phyloP scores from a whole-genome alignment of 805 yeast species.

The Teunomyces stri region DNA sequence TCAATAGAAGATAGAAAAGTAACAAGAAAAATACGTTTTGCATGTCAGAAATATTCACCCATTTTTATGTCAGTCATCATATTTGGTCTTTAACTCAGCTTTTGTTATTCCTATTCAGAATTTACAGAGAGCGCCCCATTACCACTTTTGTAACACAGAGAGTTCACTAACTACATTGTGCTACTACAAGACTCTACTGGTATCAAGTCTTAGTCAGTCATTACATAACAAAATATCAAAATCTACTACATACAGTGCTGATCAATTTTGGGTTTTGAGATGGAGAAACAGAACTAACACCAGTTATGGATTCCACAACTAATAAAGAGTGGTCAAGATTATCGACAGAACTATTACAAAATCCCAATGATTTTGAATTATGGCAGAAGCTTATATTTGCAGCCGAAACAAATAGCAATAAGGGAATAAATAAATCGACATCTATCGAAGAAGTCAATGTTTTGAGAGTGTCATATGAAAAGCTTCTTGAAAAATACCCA shows the following conservation, averaged over 20 bases:
- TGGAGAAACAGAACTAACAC: not conserved
- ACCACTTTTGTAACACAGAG: too few relatives aligned
- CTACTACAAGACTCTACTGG: too few relatives aligned
- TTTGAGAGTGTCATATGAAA: conserved; percentile 39
- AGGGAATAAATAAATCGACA: conserved; percentile 35
- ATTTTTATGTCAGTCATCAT: too few relatives aligned
- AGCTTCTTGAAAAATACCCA: conserved; percentile 48
- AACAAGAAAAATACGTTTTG: too few relatives aligned
- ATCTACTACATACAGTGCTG: not conserved
- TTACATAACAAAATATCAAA: not conserved
- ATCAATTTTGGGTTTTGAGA: not conserved
- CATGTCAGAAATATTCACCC: too few relatives aligned
- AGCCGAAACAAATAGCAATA: conserved; percentile 26
- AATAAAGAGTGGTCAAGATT: conserved; percentile 25
- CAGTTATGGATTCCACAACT: conserved; percentile 3
- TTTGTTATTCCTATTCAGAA: too few relatives aligned
- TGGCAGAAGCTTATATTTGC: conserved; percentile 38
- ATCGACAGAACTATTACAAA: conserved; percentile 28
- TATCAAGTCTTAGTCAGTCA: too few relatives aligned
- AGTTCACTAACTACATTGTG: too few relatives aligned
- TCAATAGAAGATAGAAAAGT: too few relatives aligned
- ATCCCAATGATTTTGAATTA: conserved; percentile 32
- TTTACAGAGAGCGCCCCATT: too few relatives aligned
- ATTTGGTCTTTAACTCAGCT: too few relatives aligned
- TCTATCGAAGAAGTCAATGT: conserved; percentile 24